Conservation (phyloP, 1,139 yeast genomes). For the Nakaseomyces kungkrabaensis region DNA sequence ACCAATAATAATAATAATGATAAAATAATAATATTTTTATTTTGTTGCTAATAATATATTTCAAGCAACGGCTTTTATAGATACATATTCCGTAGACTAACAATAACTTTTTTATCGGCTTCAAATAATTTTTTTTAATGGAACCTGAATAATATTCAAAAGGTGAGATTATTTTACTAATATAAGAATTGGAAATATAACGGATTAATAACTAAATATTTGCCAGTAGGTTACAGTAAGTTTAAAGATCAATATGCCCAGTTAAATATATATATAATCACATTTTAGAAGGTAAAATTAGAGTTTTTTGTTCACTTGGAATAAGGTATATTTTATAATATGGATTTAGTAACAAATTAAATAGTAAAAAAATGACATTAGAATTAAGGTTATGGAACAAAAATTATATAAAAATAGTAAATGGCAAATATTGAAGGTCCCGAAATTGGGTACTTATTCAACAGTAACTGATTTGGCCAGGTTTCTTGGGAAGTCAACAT, state of each 20-base stretch:
- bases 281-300: neutral
- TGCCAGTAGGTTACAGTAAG: too few species aligned
- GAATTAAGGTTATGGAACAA: neutral
- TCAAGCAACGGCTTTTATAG: neutral
- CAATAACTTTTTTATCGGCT: neutral
- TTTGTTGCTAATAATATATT: neutral
- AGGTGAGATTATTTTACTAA: too few species aligned
- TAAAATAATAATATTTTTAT: too few species aligned
- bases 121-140: too few species aligned
- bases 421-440: constrained; percentile 1
- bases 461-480: constrained; percentile 98
- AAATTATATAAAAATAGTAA: neutral
- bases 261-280: too few species aligned
- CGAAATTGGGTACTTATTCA: constrained; percentile 30
- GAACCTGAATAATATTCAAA: too few species aligned
- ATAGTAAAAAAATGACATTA: constrained; percentile 1
- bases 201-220: too few species aligned
- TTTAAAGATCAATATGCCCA: too few species aligned
- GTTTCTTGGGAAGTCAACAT: constrained; percentile 98
- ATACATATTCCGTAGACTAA: neutral
- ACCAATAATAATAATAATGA: too few species aligned
- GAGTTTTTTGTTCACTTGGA: neutral
- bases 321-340: neutral
- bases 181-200: too few species aligned
- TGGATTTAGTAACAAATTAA: neutral